Percentiles rank a stretch among this genome's conserved stretches.
phyloP scores from a whole-genome alignment of 192 early-diverging fungal genomes.

The Linnemannia zychae region DNA sequence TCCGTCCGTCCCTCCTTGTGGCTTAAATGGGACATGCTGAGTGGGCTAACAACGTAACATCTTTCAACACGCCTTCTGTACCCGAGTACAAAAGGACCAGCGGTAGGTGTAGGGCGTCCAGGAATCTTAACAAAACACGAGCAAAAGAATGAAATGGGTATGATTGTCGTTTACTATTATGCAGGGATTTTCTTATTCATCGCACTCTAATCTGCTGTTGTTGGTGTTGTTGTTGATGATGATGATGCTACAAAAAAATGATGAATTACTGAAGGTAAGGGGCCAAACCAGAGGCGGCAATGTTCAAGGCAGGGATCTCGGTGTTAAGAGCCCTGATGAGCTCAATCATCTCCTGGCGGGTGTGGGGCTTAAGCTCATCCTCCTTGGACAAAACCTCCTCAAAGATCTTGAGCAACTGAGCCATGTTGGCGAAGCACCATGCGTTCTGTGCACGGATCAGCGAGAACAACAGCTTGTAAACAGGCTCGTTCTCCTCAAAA shows the following conservation, averaged over 20 bases:
- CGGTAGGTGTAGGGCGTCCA: not conserved
- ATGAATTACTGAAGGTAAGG: conserved; percentile 39
- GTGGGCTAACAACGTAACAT: not conserved
- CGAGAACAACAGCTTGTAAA: conserved; percentile 77
- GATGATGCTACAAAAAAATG: not conserved
- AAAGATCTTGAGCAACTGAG: conserved; percentile 69
- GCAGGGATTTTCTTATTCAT: too few relatives aligned
- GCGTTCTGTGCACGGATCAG: conserved; percentile 70
- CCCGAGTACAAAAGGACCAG: not conserved
- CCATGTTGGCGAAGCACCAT: conserved; percentile 66
- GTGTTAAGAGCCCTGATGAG: conserved; percentile 65
- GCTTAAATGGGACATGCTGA: not conserved
- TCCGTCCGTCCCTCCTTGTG: conserved; percentile 5
- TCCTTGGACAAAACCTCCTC: conserved; percentile 68
- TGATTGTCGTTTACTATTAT: too few relatives aligned
- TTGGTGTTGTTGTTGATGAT: too few relatives aligned
- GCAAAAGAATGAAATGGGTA: too few relatives aligned
- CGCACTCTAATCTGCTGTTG: not conserved
- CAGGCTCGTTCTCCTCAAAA: conserved; percentile 83
- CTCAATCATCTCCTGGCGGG: conserved; percentile 69
- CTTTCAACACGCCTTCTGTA: not conserved
- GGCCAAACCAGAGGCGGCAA: conserved; percentile 24
- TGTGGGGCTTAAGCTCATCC: conserved; percentile 69
- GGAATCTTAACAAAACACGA: too few relatives aligned
- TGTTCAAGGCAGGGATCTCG: conserved; percentile 49